phyloP scores from a whole-genome alignment of 2,329 filamentous ascomycete genomes.

The Colletotrichum cuscutae region DNA sequence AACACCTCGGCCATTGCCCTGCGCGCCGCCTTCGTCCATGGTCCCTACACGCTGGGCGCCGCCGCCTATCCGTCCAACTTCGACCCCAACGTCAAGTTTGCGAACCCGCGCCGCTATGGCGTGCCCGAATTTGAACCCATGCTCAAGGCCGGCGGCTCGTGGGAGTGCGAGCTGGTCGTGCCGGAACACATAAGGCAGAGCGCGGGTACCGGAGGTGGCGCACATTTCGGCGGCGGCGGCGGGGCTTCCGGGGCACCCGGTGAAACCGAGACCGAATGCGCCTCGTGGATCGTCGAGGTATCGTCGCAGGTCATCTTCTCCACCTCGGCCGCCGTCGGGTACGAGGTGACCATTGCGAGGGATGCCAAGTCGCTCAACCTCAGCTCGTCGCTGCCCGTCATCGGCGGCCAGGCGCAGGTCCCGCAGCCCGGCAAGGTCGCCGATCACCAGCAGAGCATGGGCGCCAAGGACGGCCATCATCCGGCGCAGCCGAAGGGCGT shows the following conservation, averaged over 20 bases:
- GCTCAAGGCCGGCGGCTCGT: conserved; percentile 91
- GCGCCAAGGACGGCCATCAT: conserved; percentile 67
- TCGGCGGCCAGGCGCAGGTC: conserved; percentile 55
- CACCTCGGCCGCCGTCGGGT: conserved; percentile 85
- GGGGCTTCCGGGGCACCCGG: conserved; percentile 35
- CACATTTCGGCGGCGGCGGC: conserved; percentile 54
- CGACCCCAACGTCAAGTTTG: conserved; percentile 82
- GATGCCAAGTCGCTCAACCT: conserved; percentile 85
- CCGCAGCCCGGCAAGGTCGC: conserved; percentile 77
- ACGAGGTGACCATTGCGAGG: conserved; percentile 85
- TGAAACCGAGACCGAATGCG: conserved; percentile 63
- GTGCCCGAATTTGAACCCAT: conserved; percentile 95
- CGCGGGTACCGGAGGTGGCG: conserved; percentile 60
- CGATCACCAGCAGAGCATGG: conserved; percentile 76
- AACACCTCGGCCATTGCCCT: conserved; percentile 92
- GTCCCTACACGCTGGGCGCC: conserved; percentile 90
- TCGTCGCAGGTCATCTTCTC: conserved; percentile 96
- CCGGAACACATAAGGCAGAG: conserved; percentile 80
- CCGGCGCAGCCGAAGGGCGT: conserved; percentile 77
- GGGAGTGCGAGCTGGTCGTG: conserved; percentile 82
- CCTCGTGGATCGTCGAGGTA: conserved; percentile 91
- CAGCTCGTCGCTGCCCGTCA: conserved; percentile 59
- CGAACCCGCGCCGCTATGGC: conserved; percentile 75
- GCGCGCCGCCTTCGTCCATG: conserved; percentile 94
- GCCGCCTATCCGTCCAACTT: conserved; percentile 87